A percentile compares a stretch with the other conserved stretches of the same genome.
Conservation (phyloP, 345 rosid species). For the Pugionium cornutum region DNA sequence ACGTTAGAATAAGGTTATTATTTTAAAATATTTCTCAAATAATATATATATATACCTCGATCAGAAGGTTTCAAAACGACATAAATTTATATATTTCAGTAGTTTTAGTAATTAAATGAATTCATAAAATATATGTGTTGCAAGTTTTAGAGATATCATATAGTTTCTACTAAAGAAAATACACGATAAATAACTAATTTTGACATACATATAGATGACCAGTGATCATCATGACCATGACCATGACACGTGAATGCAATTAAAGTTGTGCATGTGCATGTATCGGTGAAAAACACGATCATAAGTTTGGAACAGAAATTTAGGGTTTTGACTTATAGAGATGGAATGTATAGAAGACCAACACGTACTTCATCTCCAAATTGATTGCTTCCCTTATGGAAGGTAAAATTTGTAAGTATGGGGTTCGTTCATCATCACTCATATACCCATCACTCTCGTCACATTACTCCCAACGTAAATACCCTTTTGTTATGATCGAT, state of each 20-base stretch:
- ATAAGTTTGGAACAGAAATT: constrained; percentile 39
- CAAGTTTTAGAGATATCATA: constrained; percentile 1
- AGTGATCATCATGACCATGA: not conserved
- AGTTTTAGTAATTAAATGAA: too few relatives aligned
- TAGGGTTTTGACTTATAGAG: constrained; percentile 40
- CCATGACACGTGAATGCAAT: constrained; percentile 37
- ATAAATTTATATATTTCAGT: too few relatives aligned
- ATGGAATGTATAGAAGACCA: constrained; percentile 38
- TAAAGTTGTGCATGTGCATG: constrained; percentile 37
- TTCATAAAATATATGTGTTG: not conserved
- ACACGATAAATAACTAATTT: constrained; percentile 7
- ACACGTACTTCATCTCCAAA: constrained; percentile 30
- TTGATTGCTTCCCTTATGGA: constrained; percentile 37
- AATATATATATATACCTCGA: too few relatives aligned
- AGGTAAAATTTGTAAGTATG: constrained; percentile 35
- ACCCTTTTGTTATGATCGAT: constrained; percentile 26
- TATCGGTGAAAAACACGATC: constrained; percentile 37
- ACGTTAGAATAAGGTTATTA: too few relatives aligned
- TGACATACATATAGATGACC: constrained; percentile 7
- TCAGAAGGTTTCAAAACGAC: too few relatives aligned
- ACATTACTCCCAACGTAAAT: constrained; percentile 38
- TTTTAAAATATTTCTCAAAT: too few relatives aligned
- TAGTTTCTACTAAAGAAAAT: not conserved
- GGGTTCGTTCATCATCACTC: constrained; percentile 32
- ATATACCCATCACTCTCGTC: constrained; percentile 37